Base-by-base conservation (phyloP, 2,329 filamentous ascomycete species). In the Ophiocordyceps camponoti-leonardi region DNA sequence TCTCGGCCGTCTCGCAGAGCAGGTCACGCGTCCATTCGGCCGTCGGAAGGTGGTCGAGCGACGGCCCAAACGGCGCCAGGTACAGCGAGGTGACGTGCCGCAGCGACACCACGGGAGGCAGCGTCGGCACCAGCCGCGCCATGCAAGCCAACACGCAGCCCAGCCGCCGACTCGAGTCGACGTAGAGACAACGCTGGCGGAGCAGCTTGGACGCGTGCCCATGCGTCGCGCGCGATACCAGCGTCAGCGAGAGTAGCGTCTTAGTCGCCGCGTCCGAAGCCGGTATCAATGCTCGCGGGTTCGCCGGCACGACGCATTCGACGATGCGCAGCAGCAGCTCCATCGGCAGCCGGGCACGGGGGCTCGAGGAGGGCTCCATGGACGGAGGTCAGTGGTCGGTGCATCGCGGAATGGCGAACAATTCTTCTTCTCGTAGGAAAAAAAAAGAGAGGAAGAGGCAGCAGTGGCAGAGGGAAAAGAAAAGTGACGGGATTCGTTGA, bases 101-200 rank as follows among this genome's bases (percentile, higher is more conserved):
- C 2, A 64, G 54, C 30, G 56, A 55, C 31, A 59, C 26, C 6
- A 49, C 45, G 10, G 55, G 52, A 10, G 60, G 55, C 14, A 62
- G 48, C 18, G 48, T 52, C 8, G 60, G 57, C 31, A 56, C 56
- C 42, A 56, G 44, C 7, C 57, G 57, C 48, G 57, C 53, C 45
- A 69, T 49, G 47, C 59, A 61, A 12, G 54, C 51, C 13, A 67
- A 49, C 26, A 67, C 48, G 4, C 54, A 45, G 6, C 54, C 53
- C 14, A 68, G 59, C 19, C 63, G 61, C 5, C 49, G 49, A 16
- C 55, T 54, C 20, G 63, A 63, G 44, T 68, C 62, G 37, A 74
- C 55, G 50, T 66, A 65, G 33, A 70, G 49, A 53, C 68, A 72
- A 49, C 65, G 60, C 47, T 64, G 54, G 42, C 63, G 63, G n/a